Evolutionary conservation across 371 early-diverging fungal species (phyloP), one percentile per base, ranked within the genome.

Genomic region (Rhizopus sp.): DNA sequence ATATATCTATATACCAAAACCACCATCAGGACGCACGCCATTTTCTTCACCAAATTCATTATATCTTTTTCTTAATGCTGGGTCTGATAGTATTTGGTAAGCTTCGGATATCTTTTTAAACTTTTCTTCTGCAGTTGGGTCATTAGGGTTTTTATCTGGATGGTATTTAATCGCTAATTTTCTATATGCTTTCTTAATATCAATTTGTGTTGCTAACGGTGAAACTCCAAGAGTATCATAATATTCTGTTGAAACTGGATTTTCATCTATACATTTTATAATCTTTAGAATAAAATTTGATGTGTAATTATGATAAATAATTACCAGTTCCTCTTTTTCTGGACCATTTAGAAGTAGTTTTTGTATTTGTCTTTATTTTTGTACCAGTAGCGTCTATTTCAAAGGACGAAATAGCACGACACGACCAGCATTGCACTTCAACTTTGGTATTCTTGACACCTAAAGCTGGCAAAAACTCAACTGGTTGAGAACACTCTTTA

Each of bases 91-190:
- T 0, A 88, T 84, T 72, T 94, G 95, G 68, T 97, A 96, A n/a
- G 96, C 98, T 72, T 96, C 95, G 3, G 96, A 93, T 38, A 97
- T 92, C 66, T 85, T 84, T 72, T 96, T 94, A 68, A 97, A 96
- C 88, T 39, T 89, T 78, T 16, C 93, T 86, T 35, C 94, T 89
- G 69, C 95, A 94, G 70, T 90, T n/a, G 87, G 81, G 61, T 89
- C 81, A 3, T 83, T 80, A 3, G 73, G 85, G 65, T 89, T 92
- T n/a, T n/a, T n/a, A n/a, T n/a, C n/a, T n/a, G n/a, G n/a, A n/a
- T n/a, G n/a, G n/a, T n/a, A n/a, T n/a, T 82, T 69, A 66, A 90
- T 90, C 15, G 93, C 92, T 38, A 92, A 70, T 53, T 87, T 78
- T 72, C 93, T 93, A 61, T 91, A 96, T 23, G 87, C 84, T 13